Conservation (phyloP, 2,329 filamentous ascomycete species). For the Colletotrichum sp. region DNA sequence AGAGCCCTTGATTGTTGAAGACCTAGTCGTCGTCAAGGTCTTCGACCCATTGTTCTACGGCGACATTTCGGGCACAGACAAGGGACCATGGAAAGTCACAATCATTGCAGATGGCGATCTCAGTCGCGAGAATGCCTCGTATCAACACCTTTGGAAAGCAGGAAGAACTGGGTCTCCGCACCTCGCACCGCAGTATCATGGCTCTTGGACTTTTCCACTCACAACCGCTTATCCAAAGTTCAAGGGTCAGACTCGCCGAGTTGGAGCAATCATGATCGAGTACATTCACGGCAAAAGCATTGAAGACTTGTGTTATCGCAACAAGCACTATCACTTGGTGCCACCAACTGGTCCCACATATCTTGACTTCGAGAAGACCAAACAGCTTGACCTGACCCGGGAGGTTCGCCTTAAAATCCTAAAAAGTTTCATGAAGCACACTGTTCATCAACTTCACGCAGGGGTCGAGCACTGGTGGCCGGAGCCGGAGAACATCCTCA, state of each 20-base stretch:
- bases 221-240: neutral
- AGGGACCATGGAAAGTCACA: neutral
- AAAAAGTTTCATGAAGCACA: neutral
- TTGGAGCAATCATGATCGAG: neutral
- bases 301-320: neutral
- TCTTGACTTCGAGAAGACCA: neutral
- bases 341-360: neutral
- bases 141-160: neutral
- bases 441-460: neutral
- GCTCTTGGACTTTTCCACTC: neutral
- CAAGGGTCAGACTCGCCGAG: neutral
- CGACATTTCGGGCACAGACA: neutral
- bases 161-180: neutral
- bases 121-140: neutral
- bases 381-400: neutral
- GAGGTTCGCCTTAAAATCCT: accelerated
- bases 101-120: neutral
- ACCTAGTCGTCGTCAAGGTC: neutral
- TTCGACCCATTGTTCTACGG: neutral
- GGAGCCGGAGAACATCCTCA: neutral
- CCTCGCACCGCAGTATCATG: neutral
- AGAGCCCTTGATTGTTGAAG: neutral
- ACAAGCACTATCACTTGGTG: neutral
- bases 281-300: neutral
- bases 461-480: neutral